A percentile compares a stretch with the other conserved stretches of the same genome.
Evolutionary conservation across 2,329 filamentous ascomycete genomes (phyloP).

Genomic region (Fusarium floridanum): DNA sequence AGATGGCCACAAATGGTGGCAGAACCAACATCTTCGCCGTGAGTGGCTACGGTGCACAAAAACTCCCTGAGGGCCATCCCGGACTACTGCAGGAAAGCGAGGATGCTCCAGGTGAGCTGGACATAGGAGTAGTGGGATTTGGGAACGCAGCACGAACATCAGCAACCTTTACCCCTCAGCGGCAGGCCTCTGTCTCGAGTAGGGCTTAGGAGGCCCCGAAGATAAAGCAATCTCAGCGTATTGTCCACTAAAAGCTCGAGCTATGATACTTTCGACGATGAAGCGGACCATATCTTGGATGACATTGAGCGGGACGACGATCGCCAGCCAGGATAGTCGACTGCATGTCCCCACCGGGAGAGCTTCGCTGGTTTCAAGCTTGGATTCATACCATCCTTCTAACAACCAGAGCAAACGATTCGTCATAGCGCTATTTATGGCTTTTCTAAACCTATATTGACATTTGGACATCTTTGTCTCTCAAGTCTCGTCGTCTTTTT

Average conservation of each 20-base stretch:
- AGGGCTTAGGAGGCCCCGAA: constrained; percentile 56
- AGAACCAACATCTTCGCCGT: constrained; percentile 75
- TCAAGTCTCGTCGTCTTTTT: neutral
- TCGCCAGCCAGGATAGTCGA: neutral
- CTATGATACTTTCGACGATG: neutral
- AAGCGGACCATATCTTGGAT: neutral
- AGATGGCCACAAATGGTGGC: constrained; percentile 75
- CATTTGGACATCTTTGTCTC: neutral
- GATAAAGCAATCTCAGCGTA: neutral
- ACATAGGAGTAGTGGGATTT: constrained; percentile 57
- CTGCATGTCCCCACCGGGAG: neutral
- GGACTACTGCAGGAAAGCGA: constrained; percentile 61
- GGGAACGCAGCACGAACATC: constrained; percentile 55
- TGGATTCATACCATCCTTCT: neutral
- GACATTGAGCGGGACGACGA: neutral
- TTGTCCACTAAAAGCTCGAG: neutral
- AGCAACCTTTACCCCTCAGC: constrained; percentile 60
- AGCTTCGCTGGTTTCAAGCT: neutral
- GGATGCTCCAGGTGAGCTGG: constrained; percentile 71
- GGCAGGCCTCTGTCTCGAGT: constrained; percentile 61
- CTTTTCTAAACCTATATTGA: neutral
- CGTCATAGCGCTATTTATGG: neutral
- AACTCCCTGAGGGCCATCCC: constrained; percentile 63
- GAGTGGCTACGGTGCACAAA: constrained; percentile 68
- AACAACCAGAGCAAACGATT: neutral